Evolutionary conservation across 2,329 filamentous ascomycete genomes (phyloP).

Genomic region (Camptophora hylomeconis): DNA sequence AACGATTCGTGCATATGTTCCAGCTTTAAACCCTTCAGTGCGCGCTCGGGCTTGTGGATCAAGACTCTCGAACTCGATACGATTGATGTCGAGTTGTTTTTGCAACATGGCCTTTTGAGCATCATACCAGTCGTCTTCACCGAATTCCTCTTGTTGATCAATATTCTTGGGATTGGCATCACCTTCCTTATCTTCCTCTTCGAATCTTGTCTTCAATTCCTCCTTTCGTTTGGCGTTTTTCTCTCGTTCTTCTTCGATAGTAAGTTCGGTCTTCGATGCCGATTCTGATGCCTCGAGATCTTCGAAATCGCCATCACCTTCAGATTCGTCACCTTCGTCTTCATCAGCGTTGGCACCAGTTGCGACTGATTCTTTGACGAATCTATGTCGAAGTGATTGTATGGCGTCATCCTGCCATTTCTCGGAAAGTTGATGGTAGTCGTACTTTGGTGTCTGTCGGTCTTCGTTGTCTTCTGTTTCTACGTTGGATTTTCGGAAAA

Average conservation of each 20-base stretch:
- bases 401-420: constrained; percentile 81
- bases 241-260: constrained; percentile 76
- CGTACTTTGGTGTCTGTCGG: constrained; percentile 61
- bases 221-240: constrained; percentile 87
- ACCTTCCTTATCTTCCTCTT: constrained; percentile 95
- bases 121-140: constrained; percentile 98
- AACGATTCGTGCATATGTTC: constrained; percentile 84
- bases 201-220: constrained; percentile 85
- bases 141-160: constrained; percentile 63
- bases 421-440: constrained; percentile 66
- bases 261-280: constrained; percentile 23
- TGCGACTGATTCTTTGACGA: constrained; percentile 56
- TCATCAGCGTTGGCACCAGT: constrained; percentile 39
- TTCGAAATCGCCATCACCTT: constrained; percentile 71
- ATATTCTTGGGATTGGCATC: constrained; percentile 76
- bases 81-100: constrained; percentile 95
- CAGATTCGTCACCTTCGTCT: constrained; percentile 37
- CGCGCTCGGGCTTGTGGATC: constrained; percentile 71
- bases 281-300: constrained; percentile 57
- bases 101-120: constrained; percentile 87
- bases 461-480: constrained; percentile 50
- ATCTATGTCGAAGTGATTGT: constrained; percentile 59
- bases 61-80: constrained; percentile 75
- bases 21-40: constrained; percentile 82
- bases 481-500: constrained; percentile 45